Evolutionary conservation across 768 basidiomycete genomes (phyloP).

Genomic region (Termitomyces sp.): DNA sequence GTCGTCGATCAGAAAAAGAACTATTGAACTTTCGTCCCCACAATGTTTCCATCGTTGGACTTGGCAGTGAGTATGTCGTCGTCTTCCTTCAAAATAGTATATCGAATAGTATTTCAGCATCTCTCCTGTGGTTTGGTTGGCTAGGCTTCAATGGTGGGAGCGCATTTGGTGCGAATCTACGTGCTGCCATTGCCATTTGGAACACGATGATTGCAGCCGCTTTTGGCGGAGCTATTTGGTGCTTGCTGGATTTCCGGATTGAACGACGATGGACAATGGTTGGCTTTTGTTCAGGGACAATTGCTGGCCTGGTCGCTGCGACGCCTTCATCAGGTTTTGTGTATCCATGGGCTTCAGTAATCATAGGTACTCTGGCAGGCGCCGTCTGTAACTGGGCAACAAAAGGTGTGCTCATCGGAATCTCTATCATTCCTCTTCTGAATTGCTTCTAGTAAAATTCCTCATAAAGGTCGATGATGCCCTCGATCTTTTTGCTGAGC

Average conservation of each 20-base stretch:
- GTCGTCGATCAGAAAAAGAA: constrained; percentile 69
- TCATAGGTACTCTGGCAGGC: constrained; percentile 71
- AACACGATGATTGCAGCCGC: constrained; percentile 86
- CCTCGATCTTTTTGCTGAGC: constrained; percentile 89
- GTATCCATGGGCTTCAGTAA: constrained; percentile 68
- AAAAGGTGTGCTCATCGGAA: constrained; percentile 43
- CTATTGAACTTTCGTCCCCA: constrained; percentile 81
- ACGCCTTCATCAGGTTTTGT: constrained; percentile 86
- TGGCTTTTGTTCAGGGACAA: constrained; percentile 89
- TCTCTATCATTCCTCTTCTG: not conserved
- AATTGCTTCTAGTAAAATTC: constrained; percentile 49
- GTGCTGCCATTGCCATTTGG: constrained; percentile 81
- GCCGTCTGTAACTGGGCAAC: constrained; percentile 79
- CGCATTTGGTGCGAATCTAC: constrained; percentile 82
- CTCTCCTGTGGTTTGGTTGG: constrained; percentile 86
- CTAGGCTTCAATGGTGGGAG: constrained; percentile 90
- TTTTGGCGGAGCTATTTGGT: constrained; percentile 81
- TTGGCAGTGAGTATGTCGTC: constrained; percentile 50
- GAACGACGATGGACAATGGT: constrained; percentile 87
- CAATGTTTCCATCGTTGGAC: constrained; percentile 76
- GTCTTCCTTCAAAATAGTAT: not conserved
- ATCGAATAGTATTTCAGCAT: constrained; percentile 29
- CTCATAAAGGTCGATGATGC: constrained; percentile 76
- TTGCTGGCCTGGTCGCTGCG: constrained; percentile 84
- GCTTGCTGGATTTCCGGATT: constrained; percentile 69